Base-by-base conservation (phyloP, 164 flowering plant genomes). In the Brasenia schreberi region DNA sequence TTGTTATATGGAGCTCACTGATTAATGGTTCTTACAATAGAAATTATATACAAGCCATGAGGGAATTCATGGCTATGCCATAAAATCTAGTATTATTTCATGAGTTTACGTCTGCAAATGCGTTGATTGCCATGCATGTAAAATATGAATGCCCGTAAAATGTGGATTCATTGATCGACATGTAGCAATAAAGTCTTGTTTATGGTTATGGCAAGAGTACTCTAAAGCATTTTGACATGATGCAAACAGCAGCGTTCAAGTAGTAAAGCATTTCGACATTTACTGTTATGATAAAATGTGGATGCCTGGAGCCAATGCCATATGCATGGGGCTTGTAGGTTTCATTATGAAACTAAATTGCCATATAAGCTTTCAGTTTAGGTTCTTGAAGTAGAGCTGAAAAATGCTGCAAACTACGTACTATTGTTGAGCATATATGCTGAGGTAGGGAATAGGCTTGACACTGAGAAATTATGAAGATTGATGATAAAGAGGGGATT, bases 1-100 rank as follows among this genome's bases (percentile, higher is more conserved):
- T 83, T 62, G 84, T 84, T 6, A 61, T 77, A 74, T 84, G 88
- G 90, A 83, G 85, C 70, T 72, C 85, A 14, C 73, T 83, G 52
- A 85, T 85, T 7, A 68, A 76, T 60, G 56, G 75, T 58, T 81
- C 85, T 49, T 69, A 27, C 7, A 65, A 27, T 59, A 79, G 81
- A 23, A 23, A 23, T 23, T 23, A 23, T 23, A 23, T 23, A 23
- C 0, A 23, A 23, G 0, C 27, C 2, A n/a, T n/a, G n/a, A n/a
- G 56, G 80, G 70, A 67, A 23, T 23, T 23, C 27, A 23, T 23
- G 27, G 27, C 27, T 23, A 23, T 23, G 1, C 27, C 27, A 23
- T 23, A 64, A 82, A 70, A 90, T 85, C 49, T 72, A 77, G 16
- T 81, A 75, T 64, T 66, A 18, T 5, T 27, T 75, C 43, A 5